Conservation (phyloP, 2,329 filamentous ascomycete species). For the Fusarium drepaniforme region DNA sequence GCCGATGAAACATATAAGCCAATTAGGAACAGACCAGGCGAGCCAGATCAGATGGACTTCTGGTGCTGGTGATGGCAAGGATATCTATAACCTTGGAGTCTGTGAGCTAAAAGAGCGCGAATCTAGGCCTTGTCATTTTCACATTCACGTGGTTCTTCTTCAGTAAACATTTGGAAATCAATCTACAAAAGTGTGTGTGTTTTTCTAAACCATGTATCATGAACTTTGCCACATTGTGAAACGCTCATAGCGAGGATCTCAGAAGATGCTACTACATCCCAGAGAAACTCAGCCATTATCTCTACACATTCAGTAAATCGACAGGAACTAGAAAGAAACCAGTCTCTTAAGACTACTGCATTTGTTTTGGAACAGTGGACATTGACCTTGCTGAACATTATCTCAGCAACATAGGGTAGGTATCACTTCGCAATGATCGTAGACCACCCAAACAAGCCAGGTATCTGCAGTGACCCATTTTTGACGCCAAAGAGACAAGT, state of each 20-base stretch:
- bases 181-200: neutral
- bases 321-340: too few species aligned
- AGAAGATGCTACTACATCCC: neutral
- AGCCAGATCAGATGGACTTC: neutral
- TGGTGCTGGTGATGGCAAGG: neutral
- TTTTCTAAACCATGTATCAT: neutral
- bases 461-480: neutral
- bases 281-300: neutral
- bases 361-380: neutral
- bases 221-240: neutral
- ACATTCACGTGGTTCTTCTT: neutral
- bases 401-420: neutral
- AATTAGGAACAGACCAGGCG: neutral
- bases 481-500: too few species aligned
- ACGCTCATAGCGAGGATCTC: neutral
- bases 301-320: neutral
- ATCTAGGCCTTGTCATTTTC: neutral
- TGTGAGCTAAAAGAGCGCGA: neutral
- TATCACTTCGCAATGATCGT: too few species aligned
- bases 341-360: neutral
- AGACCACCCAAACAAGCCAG: too few species aligned
- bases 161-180: too few species aligned
- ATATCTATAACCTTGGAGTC: neutral
- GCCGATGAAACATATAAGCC: conserved; percentile 20
- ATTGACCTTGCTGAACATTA: too few species aligned